These are phyloP conservation scores for Clavaria fumosa DNA, from an alignment of 768 basidiomycete species.

Conservation along the genomic window DNA sequence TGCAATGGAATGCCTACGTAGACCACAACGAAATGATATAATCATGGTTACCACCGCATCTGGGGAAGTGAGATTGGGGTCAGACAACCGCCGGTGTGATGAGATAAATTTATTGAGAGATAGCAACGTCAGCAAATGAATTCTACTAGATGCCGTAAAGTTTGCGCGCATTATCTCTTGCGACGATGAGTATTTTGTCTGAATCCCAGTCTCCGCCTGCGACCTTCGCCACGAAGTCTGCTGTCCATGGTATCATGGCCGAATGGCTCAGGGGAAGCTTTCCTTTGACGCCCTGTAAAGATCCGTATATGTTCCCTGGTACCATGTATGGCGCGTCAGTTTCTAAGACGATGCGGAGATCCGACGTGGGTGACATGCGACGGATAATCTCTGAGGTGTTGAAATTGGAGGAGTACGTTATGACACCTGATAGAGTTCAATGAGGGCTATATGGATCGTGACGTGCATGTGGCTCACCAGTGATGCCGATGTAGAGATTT, in stretches of 20 bases:
- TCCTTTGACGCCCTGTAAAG: conserved; percentile 37
- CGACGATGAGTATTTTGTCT: conserved; percentile 41
- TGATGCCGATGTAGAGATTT: conserved; percentile 73
- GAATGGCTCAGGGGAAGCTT: conserved; percentile 59
- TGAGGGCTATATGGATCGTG: background rate
- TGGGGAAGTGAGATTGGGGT: too few species aligned
- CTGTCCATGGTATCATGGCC: conserved; percentile 79
- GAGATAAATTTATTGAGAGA: too few species aligned
- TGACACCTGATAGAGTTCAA: conserved; percentile 38
- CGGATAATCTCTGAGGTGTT: conserved; percentile 59
- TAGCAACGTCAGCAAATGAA: too few species aligned
- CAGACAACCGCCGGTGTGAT: too few species aligned
- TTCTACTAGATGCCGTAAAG: conserved; percentile 49
- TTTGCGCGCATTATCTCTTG: conserved; percentile 44
- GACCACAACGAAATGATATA: too few species aligned
- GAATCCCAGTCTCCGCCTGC: conserved; percentile 33
- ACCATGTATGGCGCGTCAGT: conserved; percentile 86
- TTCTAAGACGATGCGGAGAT: conserved; percentile 47
- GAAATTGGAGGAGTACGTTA: conserved; percentile 61
- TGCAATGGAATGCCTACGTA: too few species aligned
- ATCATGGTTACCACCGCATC: too few species aligned
- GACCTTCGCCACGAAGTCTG: conserved; percentile 49
- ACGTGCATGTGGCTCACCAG: conserved; percentile 29
- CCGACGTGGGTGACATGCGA: conserved; percentile 24
- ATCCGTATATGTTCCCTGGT: conserved; percentile 53